Percentiles rank a stretch among this genome's conserved stretches.
Evolutionary conservation across 2,329 filamentous ascomycete species (phyloP).

Genomic region (Plenodomus lindquistii): DNA sequence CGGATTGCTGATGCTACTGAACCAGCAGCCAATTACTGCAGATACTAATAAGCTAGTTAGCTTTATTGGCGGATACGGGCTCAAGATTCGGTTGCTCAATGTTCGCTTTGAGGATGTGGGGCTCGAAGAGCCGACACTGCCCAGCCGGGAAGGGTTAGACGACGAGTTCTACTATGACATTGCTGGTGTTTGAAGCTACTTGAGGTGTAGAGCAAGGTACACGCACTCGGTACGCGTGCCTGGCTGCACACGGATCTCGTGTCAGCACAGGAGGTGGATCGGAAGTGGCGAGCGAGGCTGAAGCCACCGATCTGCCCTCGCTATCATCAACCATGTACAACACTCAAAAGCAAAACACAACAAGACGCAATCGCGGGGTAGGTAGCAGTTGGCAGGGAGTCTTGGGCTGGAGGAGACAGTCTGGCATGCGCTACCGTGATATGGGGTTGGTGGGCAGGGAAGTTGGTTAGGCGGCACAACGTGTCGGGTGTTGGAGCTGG

Average conservation of each 20-base stretch:
- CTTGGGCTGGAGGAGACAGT: slow-evolving; percentile 1
- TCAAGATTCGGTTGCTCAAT: slow-evolving; percentile 91
- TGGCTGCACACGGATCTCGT: background rate
- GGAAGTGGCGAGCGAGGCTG: background rate
- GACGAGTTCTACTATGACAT: slow-evolving; percentile 91
- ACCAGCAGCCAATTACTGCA: slow-evolving; percentile 94
- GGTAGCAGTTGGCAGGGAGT: background rate
- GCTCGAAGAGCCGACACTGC: slow-evolving; percentile 72
- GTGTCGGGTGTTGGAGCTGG: slow-evolving; percentile 11
- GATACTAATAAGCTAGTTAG: slow-evolving; percentile 90
- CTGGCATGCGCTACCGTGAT: slow-evolving; percentile 8
- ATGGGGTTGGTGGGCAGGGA: background rate
- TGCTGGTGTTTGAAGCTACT: slow-evolving; percentile 31
- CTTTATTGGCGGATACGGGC: slow-evolving; percentile 83
- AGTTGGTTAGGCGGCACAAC: slow-evolving; percentile 1
- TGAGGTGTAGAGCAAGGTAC: background rate
- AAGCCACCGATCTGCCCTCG: background rate
- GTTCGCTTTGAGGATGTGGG: slow-evolving; percentile 81
- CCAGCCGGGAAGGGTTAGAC: slow-evolving; percentile 81
- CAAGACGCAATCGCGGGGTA: background rate
- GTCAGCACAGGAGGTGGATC: background rate
- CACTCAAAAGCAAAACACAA: background rate
- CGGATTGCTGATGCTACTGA: slow-evolving; percentile 89
- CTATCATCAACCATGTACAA: background rate
- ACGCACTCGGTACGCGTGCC: background rate